Evolutionary conservation across 768 basidiomycete species (phyloP), one percentile per base, ranked within the genome.

Genomic region (Cystobasidium onofrii): DNA sequence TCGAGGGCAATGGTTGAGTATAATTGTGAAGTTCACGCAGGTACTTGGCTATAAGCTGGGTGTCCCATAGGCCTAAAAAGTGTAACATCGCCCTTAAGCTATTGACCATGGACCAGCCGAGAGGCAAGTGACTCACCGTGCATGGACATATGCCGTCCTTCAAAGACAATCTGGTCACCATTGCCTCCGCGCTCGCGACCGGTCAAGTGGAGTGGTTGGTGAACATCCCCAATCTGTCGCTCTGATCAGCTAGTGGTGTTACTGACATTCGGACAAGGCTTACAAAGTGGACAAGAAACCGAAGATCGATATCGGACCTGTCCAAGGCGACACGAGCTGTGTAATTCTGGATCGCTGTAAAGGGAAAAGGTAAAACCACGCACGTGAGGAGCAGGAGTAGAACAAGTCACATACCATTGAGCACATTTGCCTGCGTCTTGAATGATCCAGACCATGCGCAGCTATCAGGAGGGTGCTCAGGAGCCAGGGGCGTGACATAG

Each of bases 231-330:
- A 13, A 74, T 71, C 66, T 67, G 65, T 13, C n/a, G 25, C 10
- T 10, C 46, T 13, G 2, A 20, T 67, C 41, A 67, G 65, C 10
- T n/a, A 7, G 25, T 54, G 39, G 9, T 29, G 4, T 6, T 3
- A 31, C 2, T 36, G 55, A 15, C 15, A 23, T 13, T 29, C 43
- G 31, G n/a, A 63, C 39, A 29, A 46, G 62, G 36, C 77, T 78
- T 6, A 96, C 69, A 77, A 92, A 97, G 81, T 99, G 96, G 34
- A 94, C 86, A 36, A 99, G 83, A 83, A 96, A 99, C 80, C 90
- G 90, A 77, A 97, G 84, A 1, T 95, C 90, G 77, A 92, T 73
- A 23, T 41, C 23, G 52, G 4, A 13, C 27, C 29, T 10, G 50
- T 20, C 62, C 20, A 54, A 27, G 15, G 57, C 74, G 15, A 79